Conservation (phyloP, 2,329 filamentous ascomycete genomes). For the Stemphylium vesicarium region DNA sequence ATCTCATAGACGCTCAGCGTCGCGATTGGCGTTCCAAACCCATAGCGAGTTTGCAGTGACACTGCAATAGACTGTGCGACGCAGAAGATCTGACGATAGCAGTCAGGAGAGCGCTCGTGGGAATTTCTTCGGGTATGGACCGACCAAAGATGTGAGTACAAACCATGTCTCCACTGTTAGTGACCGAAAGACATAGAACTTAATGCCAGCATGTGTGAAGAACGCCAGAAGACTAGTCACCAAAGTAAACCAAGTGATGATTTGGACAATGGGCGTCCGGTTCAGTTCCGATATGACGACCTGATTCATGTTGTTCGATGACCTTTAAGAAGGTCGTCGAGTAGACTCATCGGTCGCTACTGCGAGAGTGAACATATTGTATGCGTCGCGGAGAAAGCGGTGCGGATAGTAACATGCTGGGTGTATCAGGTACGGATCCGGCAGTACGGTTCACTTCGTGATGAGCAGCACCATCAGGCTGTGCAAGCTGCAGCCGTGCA, state of each 20-base stretch:
- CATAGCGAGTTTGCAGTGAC: constrained; percentile 23
- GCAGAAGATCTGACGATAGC: constrained; percentile 17
- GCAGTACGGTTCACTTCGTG: constrained; percentile 1
- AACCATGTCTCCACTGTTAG: constrained; percentile 22
- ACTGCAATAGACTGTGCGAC: constrained; percentile 27
- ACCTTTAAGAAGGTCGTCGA: constrained; percentile 4
- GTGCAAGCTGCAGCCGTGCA: constrained; percentile 3
- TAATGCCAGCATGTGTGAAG: constrained; percentile 27
- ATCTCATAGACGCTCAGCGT: constrained; percentile 14
- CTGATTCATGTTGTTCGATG: constrained; percentile 15
- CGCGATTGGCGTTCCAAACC: constrained; percentile 29
- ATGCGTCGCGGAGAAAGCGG: constrained; percentile 3
- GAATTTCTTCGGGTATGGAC: background rate
- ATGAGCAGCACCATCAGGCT: background rate
- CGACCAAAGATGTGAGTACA: constrained; percentile 24
- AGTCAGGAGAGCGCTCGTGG: background rate
- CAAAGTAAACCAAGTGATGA: constrained; percentile 31
- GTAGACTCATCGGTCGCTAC: background rate
- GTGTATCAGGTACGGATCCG: constrained; percentile 3
- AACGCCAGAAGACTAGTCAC: constrained; percentile 27
- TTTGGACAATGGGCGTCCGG: constrained; percentile 32
- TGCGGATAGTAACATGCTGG: background rate
- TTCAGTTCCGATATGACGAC: constrained; percentile 25
- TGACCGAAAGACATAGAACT: constrained; percentile 24
- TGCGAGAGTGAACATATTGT: constrained; percentile 6